Base-by-base conservation (phyloP, 2,329 filamentous ascomycete species). In the Sarocladiaceae sp. region DNA sequence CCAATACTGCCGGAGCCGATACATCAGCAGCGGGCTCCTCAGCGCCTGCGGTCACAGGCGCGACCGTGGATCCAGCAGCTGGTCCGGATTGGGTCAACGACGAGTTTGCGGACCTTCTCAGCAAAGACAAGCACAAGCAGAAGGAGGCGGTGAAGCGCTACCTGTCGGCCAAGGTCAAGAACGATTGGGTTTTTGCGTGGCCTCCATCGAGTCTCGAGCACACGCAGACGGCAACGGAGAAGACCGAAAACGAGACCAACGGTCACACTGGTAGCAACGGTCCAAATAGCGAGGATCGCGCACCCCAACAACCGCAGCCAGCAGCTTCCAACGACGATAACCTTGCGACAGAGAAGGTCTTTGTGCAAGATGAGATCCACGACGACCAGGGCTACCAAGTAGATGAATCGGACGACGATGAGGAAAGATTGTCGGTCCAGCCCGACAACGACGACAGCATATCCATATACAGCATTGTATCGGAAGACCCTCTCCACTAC, bases 181-280 rank as follows among this genome's bases (percentile, higher is more conserved):
- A 69, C 48, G 78, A 82, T 54, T 84, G 80, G 80, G 62, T 66
- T 1, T 83, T 80, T 54, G 52, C 64, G 26, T 82, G 78, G 78
- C 73, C 48, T 12, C 33, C 76, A 2, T 66, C 63, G 10, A 53
- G 53, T 31, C 45, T 46, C 16, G 44, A 34, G 12, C 18, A 16
- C 21, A 26, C 21, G 12, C 21, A 34, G 3, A n/a, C 19, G 16
- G 20, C n/a, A n/a, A n/a, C n/a, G n/a, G n/a, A n/a, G n/a, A n/a
- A n/a, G n/a, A n/a, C n/a, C n/a, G n/a, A n/a, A n/a, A n/a, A n/a
- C n/a, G n/a, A n/a, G n/a, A n/a, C n/a, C n/a, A n/a, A n/a, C n/a
- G n/a, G n/a, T n/a, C n/a, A n/a, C n/a, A n/a, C n/a, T n/a, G n/a
- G n/a, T n/a, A n/a, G n/a, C n/a, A n/a, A n/a, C n/a, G n/a, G n/a